Evolutionary conservation across 2,329 filamentous ascomycete genomes (phyloP).

Genomic region (Albifimbria verrucaria): DNA sequence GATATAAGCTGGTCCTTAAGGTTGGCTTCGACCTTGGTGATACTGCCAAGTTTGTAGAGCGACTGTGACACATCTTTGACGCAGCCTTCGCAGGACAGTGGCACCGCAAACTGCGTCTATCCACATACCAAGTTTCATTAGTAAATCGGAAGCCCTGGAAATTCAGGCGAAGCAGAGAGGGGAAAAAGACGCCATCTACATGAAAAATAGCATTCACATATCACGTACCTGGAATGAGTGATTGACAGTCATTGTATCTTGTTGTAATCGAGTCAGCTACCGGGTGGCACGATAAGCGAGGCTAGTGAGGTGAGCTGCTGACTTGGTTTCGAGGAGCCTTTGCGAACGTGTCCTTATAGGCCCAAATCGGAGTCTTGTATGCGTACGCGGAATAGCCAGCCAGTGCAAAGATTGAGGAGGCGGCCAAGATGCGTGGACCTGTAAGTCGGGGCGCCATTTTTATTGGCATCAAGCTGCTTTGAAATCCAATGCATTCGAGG

Average conservation of each 20-base stretch:
- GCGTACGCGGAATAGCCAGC: slow-evolving; percentile 25
- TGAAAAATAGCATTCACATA: no score
- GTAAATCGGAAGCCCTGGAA: no score
- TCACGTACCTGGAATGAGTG: slow-evolving; percentile 44
- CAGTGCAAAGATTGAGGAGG: slow-evolving; percentile 23
- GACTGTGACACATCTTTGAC: slow-evolving; percentile 81
- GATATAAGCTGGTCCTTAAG: slow-evolving; percentile 79
- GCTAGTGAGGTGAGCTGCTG: slow-evolving; percentile 10
- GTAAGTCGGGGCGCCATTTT: slow-evolving; percentile 24
- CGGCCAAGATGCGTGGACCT: slow-evolving; percentile 21
- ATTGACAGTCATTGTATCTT: slow-evolving; percentile 38
- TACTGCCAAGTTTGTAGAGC: slow-evolving; percentile 72
- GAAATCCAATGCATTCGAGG: slow-evolving; percentile 23
- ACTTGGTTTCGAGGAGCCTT: slow-evolving; percentile 9
- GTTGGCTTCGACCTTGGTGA: slow-evolving; percentile 78
- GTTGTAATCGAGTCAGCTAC: slow-evolving; percentile 15
- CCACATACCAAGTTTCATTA: slow-evolving; percentile 31
- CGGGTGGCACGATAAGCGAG: slow-evolving; percentile 21
- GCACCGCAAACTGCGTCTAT: slow-evolving; percentile 91
- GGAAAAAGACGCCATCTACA: slow-evolving; percentile 8
- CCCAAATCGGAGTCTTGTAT: slow-evolving; percentile 18
- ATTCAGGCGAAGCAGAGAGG: slow-evolving; percentile 9
- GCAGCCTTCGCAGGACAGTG: slow-evolving; percentile 86
- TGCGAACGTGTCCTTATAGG: slow-evolving; percentile 14
- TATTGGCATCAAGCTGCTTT: slow-evolving; percentile 23